Evolutionary conservation across 176 grass and related monocot genomes (phyloP), one percentile per base, ranked within the genome.

Genomic region (Oryza australiensis): DNA sequence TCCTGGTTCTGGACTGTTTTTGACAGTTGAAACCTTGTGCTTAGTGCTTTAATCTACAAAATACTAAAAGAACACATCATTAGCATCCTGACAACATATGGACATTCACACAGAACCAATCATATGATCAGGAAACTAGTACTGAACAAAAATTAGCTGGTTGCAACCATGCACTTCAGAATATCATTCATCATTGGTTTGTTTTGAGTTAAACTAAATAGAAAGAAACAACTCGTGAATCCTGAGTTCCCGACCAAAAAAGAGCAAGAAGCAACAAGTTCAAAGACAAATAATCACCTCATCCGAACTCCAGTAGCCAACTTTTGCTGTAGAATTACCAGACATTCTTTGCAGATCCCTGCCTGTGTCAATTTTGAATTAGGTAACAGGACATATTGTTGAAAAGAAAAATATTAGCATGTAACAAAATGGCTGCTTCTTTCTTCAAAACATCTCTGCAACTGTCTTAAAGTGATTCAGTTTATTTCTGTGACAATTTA

Each of bases 341-440:
- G 90, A 95, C 78, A 98, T 93, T 79, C 87, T 88, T 84, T 98
- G 96, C 86, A 98, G 87, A 93, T 98, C 96, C 90, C 96, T 98
- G 88, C 76, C 88, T 98, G 92, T 86, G 90, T 82, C 67, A 88
- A 79, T 73, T 79, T 74, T 84, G 71, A 91, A 91, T 94, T 93
- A 91, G 46, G 69, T 62, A 53, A 53, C 75, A 80, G 49, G 69
- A 67, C 33, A 83, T 45, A 41, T 82, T 86, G 23, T 73, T 46
- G 1, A 7, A 16, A 86, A 80, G 23, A 49, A 45, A 64, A 69
- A 3, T 26, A 70, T 15, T 42, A 71, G 9, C 30, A 75, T 67
- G 12, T 60, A 59, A 12, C 33, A 32, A 49, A 3, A 23, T 62
- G 55, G 2, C 30, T 55, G 51, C 3, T 55, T 55, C 51, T 41